phyloP scores from a whole-genome alignment of 345 rosid species.

The Leavenworthia alabamica region DNA sequence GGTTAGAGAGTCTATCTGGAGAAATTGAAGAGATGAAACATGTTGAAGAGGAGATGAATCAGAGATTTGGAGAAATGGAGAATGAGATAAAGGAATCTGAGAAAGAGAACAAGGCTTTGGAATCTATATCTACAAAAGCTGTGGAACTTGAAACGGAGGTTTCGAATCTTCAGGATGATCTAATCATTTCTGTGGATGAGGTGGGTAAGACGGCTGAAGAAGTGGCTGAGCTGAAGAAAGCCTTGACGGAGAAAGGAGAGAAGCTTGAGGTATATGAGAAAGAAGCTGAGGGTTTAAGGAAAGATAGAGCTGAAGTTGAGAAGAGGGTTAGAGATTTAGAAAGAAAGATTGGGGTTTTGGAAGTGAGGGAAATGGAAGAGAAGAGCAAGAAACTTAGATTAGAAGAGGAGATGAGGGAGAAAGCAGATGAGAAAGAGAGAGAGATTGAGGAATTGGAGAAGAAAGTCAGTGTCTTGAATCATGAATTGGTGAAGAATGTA shows the following conservation, averaged over 20 bases:
- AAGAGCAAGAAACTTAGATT: slow-evolving; percentile 53
- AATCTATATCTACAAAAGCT: slow-evolving; percentile 45
- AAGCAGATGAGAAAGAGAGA: slow-evolving; percentile 42
- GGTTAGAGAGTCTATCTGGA: slow-evolving; percentile 18
- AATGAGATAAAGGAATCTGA: slow-evolving; percentile 47
- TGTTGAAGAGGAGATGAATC: slow-evolving; percentile 36
- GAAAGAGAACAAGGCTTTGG: slow-evolving; percentile 43
- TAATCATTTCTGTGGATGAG: slow-evolving; percentile 41
- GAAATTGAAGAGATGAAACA: slow-evolving; percentile 42
- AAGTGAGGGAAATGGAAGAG: slow-evolving; percentile 53
- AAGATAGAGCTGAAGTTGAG: slow-evolving; percentile 47
- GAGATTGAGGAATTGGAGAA: slow-evolving; percentile 38
- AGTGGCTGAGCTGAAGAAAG: slow-evolving; percentile 38
- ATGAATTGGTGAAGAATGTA: slow-evolving; percentile 27
- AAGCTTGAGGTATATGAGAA: slow-evolving; percentile 37
- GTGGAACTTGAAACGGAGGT: slow-evolving; percentile 61
- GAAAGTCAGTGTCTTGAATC: slow-evolving; percentile 40
- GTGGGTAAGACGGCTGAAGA: slow-evolving; percentile 43
- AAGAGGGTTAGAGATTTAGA: slow-evolving; percentile 65
- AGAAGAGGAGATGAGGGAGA: slow-evolving; percentile 60
- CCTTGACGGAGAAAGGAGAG: slow-evolving; percentile 38
- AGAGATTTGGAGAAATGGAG: slow-evolving; percentile 36
- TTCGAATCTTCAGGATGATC: slow-evolving; percentile 57
- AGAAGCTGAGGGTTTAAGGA: slow-evolving; percentile 52
- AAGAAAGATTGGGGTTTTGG: slow-evolving; percentile 52